These are phyloP conservation scores for Zymoseptoria brevis DNA, from an alignment of 2,329 filamentous ascomycete species.

Conservation along the genomic window DNA sequence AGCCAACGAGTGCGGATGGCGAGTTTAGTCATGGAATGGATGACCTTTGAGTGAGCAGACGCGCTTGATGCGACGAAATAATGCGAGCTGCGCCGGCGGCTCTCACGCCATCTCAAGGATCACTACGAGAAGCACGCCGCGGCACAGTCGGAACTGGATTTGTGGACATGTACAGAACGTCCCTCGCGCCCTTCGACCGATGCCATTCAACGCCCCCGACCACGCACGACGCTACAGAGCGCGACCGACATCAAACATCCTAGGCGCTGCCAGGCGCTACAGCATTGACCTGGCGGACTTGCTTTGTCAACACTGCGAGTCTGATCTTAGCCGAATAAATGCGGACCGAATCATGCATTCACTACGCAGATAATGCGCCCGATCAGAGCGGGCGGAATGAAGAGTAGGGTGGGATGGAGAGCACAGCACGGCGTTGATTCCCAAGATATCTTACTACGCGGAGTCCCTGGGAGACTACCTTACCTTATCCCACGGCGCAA, in stretches of 20 bases:
- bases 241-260: too few species aligned
- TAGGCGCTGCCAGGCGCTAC: too few species aligned
- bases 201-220: too few species aligned
- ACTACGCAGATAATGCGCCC: not conserved
- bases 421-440: not conserved
- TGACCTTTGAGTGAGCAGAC: conserved; percentile 23
- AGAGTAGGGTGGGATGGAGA: not conserved
- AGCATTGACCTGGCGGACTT: too few species aligned
- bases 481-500: not conserved
- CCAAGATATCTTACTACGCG: not conserved
- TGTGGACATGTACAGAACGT: too few species aligned
- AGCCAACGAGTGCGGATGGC: conserved; percentile 37
- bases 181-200: too few species aligned
- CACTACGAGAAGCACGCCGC: not conserved
- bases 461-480: not conserved
- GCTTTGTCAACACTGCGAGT: too few species aligned
- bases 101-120: not conserved
- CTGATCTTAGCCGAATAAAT: too few species aligned
- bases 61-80: not conserved
- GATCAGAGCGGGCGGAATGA: not conserved
- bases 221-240: too few species aligned
- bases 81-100: not conserved
- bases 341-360: not conserved
- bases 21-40: conserved; percentile 42
- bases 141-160: too few species aligned